Base-by-base conservation (phyloP, 1,284 basidiomycete genomes). In the Tilletia indica region DNA sequence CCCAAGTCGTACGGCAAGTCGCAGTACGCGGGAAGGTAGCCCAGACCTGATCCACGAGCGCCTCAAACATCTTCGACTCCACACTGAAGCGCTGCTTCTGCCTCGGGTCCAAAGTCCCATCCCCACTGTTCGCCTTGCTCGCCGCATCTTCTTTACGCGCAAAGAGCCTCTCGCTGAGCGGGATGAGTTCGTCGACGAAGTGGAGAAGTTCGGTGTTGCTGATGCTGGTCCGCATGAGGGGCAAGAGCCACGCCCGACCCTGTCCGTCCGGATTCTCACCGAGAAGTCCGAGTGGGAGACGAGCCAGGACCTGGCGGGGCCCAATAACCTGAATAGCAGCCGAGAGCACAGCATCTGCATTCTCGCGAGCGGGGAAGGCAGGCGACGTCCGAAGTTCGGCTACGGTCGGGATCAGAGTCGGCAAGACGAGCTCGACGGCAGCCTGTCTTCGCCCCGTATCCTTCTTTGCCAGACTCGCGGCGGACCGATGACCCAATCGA, bases 11-110 rank as follows among this genome's bases (percentile, higher is more conserved):
- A 89, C 3, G 91, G 90, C 76, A 98, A 89, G 68, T 95, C 94
- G 73, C 88, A 88, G 84, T 89, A 89, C 0, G 87, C 87, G 16
- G 88, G 74, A 89, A 86, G 70, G 87, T 86, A 47, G 89, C 88
- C 96, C 96, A 98, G 66, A 97, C 90, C 85, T 99, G 96, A 42
- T 91, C 90, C 49, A 97, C 90, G 45, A 98, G 88, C 11, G 96
- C 93, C 78, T 90, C 92, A 91, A 93, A 97, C 64, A 97, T 90
- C 85, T 98, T 98, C 21, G 91, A 92, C 85, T 98, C 94, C 5
- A 93, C 82, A 56, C 78, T 77, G 11, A 64, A 21, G 4, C 61
- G 61, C 38, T 77, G 80, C 12, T 49, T 51, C 42, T 74, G 66
- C 64, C 90, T 89, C 14, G 89, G 89, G 66, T 89, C 90, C 3